These are phyloP conservation scores for Sarocladiaceae sp. DNA, from an alignment of 2,329 filamentous ascomycete species.

Conservation along the genomic window DNA sequence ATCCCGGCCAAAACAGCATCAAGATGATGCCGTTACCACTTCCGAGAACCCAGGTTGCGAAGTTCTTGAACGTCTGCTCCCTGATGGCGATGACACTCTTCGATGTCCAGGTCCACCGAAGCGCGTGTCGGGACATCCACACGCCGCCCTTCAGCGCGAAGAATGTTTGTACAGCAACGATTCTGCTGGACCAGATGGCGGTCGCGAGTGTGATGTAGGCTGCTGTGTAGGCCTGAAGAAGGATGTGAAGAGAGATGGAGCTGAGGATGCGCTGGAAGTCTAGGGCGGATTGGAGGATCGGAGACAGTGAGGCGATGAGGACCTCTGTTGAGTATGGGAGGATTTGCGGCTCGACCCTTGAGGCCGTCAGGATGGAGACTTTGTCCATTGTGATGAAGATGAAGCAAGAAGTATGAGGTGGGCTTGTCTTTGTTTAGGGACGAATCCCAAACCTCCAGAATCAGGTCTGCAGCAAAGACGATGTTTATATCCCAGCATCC, in stretches of 20 bases:
- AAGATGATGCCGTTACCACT: slow-evolving; percentile 44
- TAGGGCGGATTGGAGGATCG: slow-evolving; percentile 28
- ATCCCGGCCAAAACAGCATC: slow-evolving; percentile 54
- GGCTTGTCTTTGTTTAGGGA: too few species aligned
- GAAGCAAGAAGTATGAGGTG: not conserved
- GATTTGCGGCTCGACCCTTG: not conserved
- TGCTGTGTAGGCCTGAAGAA: slow-evolving; percentile 26
- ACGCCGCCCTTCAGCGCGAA: slow-evolving; percentile 24
- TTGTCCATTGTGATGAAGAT: slow-evolving; percentile 11
- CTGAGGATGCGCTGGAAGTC: slow-evolving; percentile 30
- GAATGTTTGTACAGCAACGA: slow-evolving; percentile 22
- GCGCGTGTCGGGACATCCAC: slow-evolving; percentile 23
- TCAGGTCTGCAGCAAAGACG: not conserved
- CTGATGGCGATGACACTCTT: slow-evolving; percentile 30
- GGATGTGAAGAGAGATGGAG: slow-evolving; percentile 24
- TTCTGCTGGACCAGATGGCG: slow-evolving; percentile 21
- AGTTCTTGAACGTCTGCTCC: slow-evolving; percentile 47
- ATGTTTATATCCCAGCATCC: not conserved
- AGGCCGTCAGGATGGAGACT: slow-evolving; percentile 10
- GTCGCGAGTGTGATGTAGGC: slow-evolving; percentile 22
- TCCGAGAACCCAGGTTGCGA: slow-evolving; percentile 47
- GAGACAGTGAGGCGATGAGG: slow-evolving; percentile 26
- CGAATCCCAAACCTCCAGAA: too few species aligned
- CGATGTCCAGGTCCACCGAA: slow-evolving; percentile 32
- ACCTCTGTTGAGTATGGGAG: not conserved